Evolutionary conservation across 805 yeast genomes (phyloP), one percentile per base, ranked within the genome.

Genomic region (Wickerhamiella nectarea): DNA sequence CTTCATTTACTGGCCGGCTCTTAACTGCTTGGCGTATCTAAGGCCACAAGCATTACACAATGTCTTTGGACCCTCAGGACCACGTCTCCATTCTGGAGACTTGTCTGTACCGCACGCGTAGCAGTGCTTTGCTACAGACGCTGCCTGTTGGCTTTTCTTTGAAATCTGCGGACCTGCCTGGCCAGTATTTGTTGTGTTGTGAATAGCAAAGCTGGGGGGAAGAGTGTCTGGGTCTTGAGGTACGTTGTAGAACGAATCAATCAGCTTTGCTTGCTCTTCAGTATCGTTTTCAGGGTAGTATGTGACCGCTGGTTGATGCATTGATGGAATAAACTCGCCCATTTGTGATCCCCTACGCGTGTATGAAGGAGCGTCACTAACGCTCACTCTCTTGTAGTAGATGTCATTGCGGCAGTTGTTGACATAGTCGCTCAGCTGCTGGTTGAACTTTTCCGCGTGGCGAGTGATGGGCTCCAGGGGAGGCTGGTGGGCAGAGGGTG

Each of bases 21-120:
- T 52, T 25, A 57, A 48, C 45, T 57, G 56, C 53, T 64, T 64
- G 8, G 69, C 66, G 58, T 64, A 65, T n/a, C 69, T 56, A 41
- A 87, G 64, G 0, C 96, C 96, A 63, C 96, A 87, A 0, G 96
- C 95, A 60, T 86, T 86, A 62, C 96, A 86, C 47, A 86, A 66
- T 0, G 89, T 80, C 53, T 84, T 70, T 4, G 78, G 74, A 0
- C 94, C 94, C 46, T 74, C 71, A 1, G 95, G 95, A 0, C 95
- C 96, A 48, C 80, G 68, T 56, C 96, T 70, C 96, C 96, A 86
- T 60, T 87, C 95, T 0, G 95, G 95, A 0, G 94, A 82, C 38
- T 74, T 75, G 22, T 67, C 67, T 2, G 78, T 74, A 0, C 78
- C 78, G 63, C 95, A 86, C 52, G 85, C 94, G 28, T 64, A 56